Evolutionary conservation across 805 yeast species (phyloP).

Genomic region (Zygosaccharomyces rouxii): DNA sequence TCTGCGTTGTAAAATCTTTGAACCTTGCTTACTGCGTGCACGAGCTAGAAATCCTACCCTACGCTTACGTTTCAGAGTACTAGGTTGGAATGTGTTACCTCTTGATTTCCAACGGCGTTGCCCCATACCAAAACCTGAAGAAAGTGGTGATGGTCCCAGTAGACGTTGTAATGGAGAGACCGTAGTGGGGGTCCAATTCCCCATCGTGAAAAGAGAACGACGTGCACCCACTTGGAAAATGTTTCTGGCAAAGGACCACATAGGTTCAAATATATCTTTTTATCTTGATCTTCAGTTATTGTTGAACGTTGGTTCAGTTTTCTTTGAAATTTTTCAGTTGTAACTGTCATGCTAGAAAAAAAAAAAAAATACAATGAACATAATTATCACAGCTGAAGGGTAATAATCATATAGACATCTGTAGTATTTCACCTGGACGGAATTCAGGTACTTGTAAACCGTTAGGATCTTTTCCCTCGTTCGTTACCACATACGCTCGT

Average conservation of each 20-base stretch:
- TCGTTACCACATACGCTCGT: constrained; percentile 17
- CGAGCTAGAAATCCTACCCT: constrained; percentile 86
- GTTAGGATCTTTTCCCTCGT: constrained; percentile 1
- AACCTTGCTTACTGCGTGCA: constrained; percentile 66
- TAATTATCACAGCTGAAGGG: not conserved
- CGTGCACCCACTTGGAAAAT: constrained; percentile 14
- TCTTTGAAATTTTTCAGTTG: not conserved
- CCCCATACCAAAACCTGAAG: constrained; percentile 13
- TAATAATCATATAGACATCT: constrained; percentile 4
- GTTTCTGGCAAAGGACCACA: constrained; percentile 17
- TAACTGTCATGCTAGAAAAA: not conserved
- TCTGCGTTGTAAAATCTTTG: constrained; percentile 73
- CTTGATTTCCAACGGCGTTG: constrained; percentile 71
- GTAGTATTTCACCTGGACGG: constrained; percentile 8
- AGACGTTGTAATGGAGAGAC: constrained; percentile 9
- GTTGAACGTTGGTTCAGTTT: not conserved
- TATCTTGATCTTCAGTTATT: not conserved
- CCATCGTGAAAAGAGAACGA: constrained; percentile 16
- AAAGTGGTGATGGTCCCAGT: constrained; percentile 6
- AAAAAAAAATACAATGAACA: not conserved
- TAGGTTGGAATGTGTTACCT: constrained; percentile 95
- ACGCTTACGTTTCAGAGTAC: constrained; percentile 84
- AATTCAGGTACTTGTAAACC: not conserved
- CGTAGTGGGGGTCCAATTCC: constrained; percentile 21
- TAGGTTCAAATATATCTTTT: not conserved